Evolutionary conservation across 2,329 filamentous ascomycete species (phyloP).

Genomic region (Aspergillus sp.): DNA sequence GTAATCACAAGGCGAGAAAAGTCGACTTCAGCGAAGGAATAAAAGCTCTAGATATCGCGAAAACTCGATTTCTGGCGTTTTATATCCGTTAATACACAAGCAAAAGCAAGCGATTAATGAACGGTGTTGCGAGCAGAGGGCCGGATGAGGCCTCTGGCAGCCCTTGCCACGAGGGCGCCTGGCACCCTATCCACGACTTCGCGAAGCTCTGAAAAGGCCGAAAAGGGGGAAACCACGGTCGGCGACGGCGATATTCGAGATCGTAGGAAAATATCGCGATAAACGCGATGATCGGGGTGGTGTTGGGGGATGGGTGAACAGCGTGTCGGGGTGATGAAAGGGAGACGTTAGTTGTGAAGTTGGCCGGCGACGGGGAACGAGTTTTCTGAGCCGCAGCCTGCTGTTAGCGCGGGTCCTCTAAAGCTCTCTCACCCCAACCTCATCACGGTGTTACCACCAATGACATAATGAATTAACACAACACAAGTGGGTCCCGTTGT

Average conservation of each 20-base stretch:
- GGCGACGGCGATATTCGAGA: constrained; percentile 25
- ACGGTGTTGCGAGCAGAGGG: constrained; percentile 38
- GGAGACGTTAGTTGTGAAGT: constrained; percentile 43
- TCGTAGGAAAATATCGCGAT: constrained; percentile 42
- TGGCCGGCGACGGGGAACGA: constrained; percentile 38
- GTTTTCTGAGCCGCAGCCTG: constrained; percentile 37
- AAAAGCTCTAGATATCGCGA: constrained; percentile 18
- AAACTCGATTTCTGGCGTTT: background rate
- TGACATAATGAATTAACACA: background rate
- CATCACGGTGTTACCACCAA: constrained; percentile 6
- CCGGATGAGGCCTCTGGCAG: constrained; percentile 47
- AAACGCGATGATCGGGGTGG: constrained; percentile 41
- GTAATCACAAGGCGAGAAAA: constrained; percentile 12
- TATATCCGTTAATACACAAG: constrained; percentile 11
- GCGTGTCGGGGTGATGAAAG: constrained; percentile 41
- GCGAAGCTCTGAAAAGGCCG: constrained; percentile 33
- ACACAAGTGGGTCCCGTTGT: background rate
- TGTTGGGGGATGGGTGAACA: constrained; percentile 31
- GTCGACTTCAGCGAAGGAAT: constrained; percentile 6
- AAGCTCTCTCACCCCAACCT: constrained; percentile 14
- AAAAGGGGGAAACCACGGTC: constrained; percentile 27
- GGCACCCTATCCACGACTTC: constrained; percentile 40
- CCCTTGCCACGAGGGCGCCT: constrained; percentile 51
- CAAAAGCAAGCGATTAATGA: constrained; percentile 28
- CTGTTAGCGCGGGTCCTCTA: constrained; percentile 26